phyloP scores from a whole-genome alignment of 1,139 yeast genomes.

The Candida neerlandica region DNA sequence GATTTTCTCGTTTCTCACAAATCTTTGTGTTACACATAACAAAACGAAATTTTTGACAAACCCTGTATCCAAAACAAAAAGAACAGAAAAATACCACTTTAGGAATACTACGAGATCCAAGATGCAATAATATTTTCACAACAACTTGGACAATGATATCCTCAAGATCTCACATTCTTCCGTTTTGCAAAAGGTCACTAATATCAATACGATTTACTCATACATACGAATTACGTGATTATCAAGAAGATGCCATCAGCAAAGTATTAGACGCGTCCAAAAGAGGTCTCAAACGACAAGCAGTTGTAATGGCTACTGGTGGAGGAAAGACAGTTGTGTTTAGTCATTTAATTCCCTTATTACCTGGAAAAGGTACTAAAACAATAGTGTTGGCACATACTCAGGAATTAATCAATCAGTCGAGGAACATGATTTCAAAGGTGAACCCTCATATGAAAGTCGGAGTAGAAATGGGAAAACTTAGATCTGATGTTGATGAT shows the following conservation, averaged over 20 bases:
- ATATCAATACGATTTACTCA: background rate
- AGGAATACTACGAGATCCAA: too few species aligned
- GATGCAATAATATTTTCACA: too few species aligned
- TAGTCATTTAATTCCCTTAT: constrained; percentile 58
- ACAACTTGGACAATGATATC: too few species aligned
- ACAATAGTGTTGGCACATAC: constrained; percentile 79
- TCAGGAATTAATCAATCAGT: constrained; percentile 76
- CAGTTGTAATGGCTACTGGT: constrained; percentile 90
- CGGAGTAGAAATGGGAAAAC: constrained; percentile 73
- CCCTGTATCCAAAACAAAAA: background rate
- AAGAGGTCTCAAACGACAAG: constrained; percentile 58
- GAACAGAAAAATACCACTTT: background rate
- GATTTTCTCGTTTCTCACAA: too few species aligned
- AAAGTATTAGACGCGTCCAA: constrained; percentile 54
- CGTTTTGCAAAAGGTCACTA: background rate
- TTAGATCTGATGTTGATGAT: constrained; percentile 40
- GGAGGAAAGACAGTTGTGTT: constrained; percentile 94
- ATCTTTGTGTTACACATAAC: too few species aligned
- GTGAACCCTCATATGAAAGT: constrained; percentile 56
- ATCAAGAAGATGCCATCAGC: constrained; percentile 73
- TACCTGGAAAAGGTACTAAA: constrained; percentile 45
- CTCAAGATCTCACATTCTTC: too few species aligned
- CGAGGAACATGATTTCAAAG: constrained; percentile 50
- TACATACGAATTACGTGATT: constrained; percentile 41
- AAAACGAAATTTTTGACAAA: background rate